These are phyloP conservation scores for Dendrobium chrysotoxum DNA, from an alignment of 106 monocot species.

Conservation along the genomic window DNA sequence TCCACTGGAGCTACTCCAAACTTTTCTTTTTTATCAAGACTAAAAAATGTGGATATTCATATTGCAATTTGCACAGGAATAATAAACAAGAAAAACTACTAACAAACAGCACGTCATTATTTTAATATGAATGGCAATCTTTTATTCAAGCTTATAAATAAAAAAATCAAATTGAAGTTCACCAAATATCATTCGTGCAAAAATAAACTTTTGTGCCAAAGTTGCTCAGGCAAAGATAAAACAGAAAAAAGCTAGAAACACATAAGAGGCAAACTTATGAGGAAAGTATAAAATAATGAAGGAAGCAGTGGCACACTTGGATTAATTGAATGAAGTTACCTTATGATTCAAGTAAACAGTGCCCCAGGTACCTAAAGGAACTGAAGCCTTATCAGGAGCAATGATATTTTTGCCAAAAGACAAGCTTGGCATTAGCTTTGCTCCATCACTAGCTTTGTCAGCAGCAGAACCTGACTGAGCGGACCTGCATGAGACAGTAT, in stretches of 20 bases:
- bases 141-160: neutral
- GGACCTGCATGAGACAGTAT: conserved; percentile 37
- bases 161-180: neutral
- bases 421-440: conserved; percentile 36
- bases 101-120: neutral
- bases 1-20: too few species aligned
- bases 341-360: conserved; percentile 44
- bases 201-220: neutral
- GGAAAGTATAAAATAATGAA: neutral
- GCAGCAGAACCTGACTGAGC: conserved; percentile 20
- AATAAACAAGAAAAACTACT: too few species aligned
- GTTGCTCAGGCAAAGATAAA: neutral
- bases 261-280: neutral
- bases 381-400: conserved; percentile 20
- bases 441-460: conserved; percentile 15
- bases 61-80: too few species aligned
- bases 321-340: conserved; percentile 23
- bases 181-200: neutral
- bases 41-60: too few species aligned
- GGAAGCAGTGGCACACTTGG: neutral
- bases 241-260: neutral
- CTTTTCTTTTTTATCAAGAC: too few species aligned
- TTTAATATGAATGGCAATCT: neutral
- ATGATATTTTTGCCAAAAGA: conserved; percentile 28
- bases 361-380: conserved; percentile 50